Percentiles rank a stretch among this genome's conserved stretches.
These are phyloP conservation scores for Isabelozyma pseudorhagii DNA, from an alignment of 805 yeast species.

Conservation along the genomic window DNA sequence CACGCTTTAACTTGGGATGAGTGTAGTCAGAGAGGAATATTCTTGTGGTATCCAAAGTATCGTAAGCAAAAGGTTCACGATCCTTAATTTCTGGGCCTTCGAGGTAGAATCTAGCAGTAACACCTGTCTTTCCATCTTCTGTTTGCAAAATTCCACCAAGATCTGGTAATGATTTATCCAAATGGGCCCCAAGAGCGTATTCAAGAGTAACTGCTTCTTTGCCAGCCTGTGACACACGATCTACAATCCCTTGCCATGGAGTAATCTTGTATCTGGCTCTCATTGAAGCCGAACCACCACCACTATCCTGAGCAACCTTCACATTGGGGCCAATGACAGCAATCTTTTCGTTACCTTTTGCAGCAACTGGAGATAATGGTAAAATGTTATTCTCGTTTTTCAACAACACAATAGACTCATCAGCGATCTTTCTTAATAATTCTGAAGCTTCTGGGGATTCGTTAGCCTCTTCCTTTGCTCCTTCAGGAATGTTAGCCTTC, in stretches of 20 bases:
- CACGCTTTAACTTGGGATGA: conserved; percentile 13
- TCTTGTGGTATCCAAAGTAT: conserved; percentile 16
- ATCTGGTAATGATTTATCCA: conserved; percentile 29
- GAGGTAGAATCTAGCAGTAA: conserved; percentile 15
- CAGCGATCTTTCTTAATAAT: conserved; percentile 42
- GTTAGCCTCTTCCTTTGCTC: conserved; percentile 33
- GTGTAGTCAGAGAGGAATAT: conserved; percentile 21
- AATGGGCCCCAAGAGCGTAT: conserved; percentile 32
- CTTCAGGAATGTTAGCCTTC: conserved; percentile 37
- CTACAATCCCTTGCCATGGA: conserved; percentile 45
- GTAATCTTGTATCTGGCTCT: conserved; percentile 46
- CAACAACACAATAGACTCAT: conserved; percentile 54
- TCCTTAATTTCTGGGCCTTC: conserved; percentile 12
- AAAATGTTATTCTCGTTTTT: conserved; percentile 48
- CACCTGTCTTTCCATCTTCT: conserved; percentile 20
- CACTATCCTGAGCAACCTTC: conserved; percentile 46
- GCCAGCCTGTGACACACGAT: conserved; percentile 23
- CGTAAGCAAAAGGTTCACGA: conserved; percentile 12
- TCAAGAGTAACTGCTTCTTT: conserved; percentile 14
- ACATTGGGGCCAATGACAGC: conserved; percentile 64
- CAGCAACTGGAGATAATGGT: conserved; percentile 37
- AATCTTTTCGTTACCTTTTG: conserved; percentile 23
- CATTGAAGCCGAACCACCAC: conserved; percentile 63
- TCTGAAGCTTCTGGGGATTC: conserved; percentile 47
- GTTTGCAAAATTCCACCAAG: conserved; percentile 16